phyloP scores from a whole-genome alignment of 371 early-diverging fungal species.

The Mucor circinelloides region DNA sequence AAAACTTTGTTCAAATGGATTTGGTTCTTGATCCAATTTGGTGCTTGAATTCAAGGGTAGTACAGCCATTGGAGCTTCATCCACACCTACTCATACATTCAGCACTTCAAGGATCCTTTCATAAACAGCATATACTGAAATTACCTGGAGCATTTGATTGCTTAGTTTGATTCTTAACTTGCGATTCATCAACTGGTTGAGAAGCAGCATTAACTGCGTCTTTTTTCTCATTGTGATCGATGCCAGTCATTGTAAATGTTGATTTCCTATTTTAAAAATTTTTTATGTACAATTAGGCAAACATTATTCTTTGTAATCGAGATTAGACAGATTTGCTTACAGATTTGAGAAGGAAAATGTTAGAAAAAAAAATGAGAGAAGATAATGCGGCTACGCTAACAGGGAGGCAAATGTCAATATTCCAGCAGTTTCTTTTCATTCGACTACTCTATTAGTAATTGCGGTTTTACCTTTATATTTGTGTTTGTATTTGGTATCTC shows the following conservation, averaged over 20 bases:
- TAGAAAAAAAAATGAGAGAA: not conserved
- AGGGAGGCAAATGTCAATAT: not conserved
- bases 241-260: not conserved
- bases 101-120: not conserved
- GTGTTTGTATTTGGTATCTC: not conserved
- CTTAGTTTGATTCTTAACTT: not conserved
- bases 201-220: not conserved
- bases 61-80: slow-evolving; percentile 42
- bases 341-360: not conserved
- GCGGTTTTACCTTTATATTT: not conserved
- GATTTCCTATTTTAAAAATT: slow-evolving; percentile 2
- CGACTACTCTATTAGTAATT: not conserved
- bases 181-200: not conserved
- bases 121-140: not conserved
- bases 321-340: not conserved
- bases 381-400: not conserved
- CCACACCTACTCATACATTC: not conserved
- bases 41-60: slow-evolving; percentile 42
- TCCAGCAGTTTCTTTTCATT: not conserved
- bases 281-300: not conserved
- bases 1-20: slow-evolving; percentile 88
- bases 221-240: not conserved
- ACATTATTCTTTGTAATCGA: not conserved
- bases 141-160: slow-evolving; percentile 2
- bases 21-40: slow-evolving; percentile 83